A percentile compares a stretch with the other conserved stretches of the same genome.
These are phyloP conservation scores for Agrocybe pediades DNA, from an alignment of 768 basidiomycete species.

Conservation along the genomic window DNA sequence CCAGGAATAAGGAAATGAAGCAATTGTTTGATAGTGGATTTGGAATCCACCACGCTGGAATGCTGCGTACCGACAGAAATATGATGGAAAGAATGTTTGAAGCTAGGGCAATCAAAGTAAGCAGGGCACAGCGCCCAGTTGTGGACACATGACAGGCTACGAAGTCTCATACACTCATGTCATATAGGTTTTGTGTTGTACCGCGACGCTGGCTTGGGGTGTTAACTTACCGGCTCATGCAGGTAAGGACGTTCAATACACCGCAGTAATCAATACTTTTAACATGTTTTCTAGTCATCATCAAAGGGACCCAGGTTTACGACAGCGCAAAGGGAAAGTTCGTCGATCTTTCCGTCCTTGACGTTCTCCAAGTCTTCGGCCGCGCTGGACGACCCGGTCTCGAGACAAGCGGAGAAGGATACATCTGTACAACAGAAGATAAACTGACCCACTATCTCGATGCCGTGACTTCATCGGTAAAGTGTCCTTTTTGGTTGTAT, in stretches of 20 bases:
- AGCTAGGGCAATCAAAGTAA: constrained; percentile 87
- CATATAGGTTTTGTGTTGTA: constrained; percentile 96
- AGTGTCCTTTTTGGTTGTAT: constrained; percentile 11
- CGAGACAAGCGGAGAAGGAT: constrained; percentile 94
- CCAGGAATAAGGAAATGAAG: constrained; percentile 96
- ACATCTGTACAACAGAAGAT: constrained; percentile 93
- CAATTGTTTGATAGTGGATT: constrained; percentile 90
- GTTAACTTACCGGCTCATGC: constrained; percentile 99
- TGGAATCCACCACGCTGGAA: constrained; percentile 98
- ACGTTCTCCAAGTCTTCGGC: constrained; percentile 97
- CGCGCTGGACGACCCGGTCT: constrained; percentile 88
- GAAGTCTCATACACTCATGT: background rate
- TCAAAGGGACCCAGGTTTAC: constrained; percentile 98
- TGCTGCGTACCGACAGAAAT: constrained; percentile 92
- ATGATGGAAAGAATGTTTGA: constrained; percentile 96
- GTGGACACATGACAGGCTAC: background rate
- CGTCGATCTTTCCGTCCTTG: constrained; percentile 89
- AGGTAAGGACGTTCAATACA: constrained; percentile 44
- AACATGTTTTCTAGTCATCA: constrained; percentile 60
- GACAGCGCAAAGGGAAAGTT: constrained; percentile 89
- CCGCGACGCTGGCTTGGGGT: constrained; percentile 98
- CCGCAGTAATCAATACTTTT: background rate
- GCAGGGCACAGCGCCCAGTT: background rate
- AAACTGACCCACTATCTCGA: constrained; percentile 91
- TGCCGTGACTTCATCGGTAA: constrained; percentile 82